Conservation (phyloP, 345 rosid species). For the Euphorbia pulcherrima region DNA sequence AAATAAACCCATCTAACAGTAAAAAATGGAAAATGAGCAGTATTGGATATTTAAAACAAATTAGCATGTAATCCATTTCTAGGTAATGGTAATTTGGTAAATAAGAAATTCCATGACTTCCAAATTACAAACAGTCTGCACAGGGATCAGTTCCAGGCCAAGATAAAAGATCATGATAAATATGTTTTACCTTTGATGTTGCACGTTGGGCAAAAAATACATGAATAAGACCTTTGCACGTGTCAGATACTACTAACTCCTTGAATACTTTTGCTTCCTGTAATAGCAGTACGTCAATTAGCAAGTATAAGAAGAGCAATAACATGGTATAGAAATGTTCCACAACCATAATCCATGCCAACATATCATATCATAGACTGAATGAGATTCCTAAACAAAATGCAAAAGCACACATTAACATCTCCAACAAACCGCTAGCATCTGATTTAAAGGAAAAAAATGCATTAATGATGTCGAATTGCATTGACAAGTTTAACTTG, state of each 20-base stretch:
- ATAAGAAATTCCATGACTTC: neutral
- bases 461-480: conserved; percentile 4
- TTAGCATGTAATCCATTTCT: neutral
- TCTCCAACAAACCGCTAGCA: conserved; percentile 4
- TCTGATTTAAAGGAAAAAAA: neutral
- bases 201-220: conserved; percentile 81
- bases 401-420: neutral
- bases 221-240: conserved; percentile 85
- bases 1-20: neutral
- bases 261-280: conserved; percentile 87
- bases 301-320: conserved; percentile 6
- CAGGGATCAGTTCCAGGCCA: neutral
- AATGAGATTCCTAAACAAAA: neutral
- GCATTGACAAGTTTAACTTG: conserved; percentile 1
- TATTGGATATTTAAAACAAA: neutral
- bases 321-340: neutral
- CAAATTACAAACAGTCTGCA: neutral
- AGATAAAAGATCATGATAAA: neutral
- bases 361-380: neutral
- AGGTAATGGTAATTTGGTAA: neutral
- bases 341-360: conserved; percentile 5
- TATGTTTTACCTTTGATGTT: conserved; percentile 61
- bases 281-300: conserved; percentile 22
- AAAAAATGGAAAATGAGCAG: neutral
- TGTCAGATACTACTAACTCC: conserved; percentile 61